phyloP scores from a whole-genome alignment of 108 stramenopile species.

The Fragilaria crotonensis region DNA sequence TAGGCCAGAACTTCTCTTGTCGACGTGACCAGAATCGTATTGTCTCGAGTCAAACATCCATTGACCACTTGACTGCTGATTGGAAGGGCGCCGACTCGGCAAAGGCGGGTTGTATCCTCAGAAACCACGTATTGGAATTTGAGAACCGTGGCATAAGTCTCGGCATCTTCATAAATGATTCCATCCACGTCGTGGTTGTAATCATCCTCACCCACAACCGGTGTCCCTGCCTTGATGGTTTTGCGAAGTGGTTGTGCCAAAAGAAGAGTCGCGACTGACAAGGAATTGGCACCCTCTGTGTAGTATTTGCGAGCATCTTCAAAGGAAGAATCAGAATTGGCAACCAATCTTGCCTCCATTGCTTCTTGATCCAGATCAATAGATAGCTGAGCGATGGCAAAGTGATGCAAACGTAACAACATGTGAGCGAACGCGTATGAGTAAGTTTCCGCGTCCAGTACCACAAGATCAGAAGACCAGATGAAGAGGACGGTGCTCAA shows the following conservation, averaged over 20 bases:
- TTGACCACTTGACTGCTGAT: slow-evolving; percentile 12
- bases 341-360: slow-evolving; percentile 37
- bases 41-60: slow-evolving; percentile 12
- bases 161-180: slow-evolving; percentile 26
- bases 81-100: slow-evolving; percentile 57
- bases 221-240: slow-evolving; percentile 17
- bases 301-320: slow-evolving; percentile 40
- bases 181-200: slow-evolving; percentile 34
- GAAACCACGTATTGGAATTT: slow-evolving; percentile 40
- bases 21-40: not conserved
- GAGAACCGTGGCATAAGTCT: slow-evolving; percentile 24
- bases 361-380: slow-evolving; percentile 69
- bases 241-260: slow-evolving; percentile 26
- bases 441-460: no score
- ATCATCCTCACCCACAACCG: slow-evolving; percentile 28
- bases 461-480: not conserved
- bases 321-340: slow-evolving; percentile 5
- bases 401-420: not conserved
- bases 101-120: slow-evolving; percentile 43
- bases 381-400: slow-evolving; percentile 33
- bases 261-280: slow-evolving; percentile 46
- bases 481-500: not conserved
- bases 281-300: slow-evolving; percentile 54
- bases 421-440: not conserved
- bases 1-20: slow-evolving; percentile 10